phyloP scores from a whole-genome alignment of 116 monocot genomes.

The Zostera marina region DNA sequence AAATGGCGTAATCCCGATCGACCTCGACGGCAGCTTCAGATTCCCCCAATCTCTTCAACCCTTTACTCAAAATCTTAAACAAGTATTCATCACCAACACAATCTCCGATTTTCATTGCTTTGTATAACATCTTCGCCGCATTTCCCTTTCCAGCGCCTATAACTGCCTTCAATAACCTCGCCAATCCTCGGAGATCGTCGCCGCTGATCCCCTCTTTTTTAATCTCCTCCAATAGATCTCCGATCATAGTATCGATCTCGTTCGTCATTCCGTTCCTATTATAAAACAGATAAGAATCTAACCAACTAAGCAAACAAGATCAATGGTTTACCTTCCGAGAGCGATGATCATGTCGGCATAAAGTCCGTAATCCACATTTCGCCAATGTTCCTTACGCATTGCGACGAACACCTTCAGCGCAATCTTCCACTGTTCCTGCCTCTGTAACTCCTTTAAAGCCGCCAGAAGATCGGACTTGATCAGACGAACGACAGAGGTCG shows the following conservation, averaged over 20 bases:
- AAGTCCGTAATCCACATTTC: conserved; percentile 24
- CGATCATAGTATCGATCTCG: conserved; percentile 25
- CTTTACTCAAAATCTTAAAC: conserved; percentile 42
- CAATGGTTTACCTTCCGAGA: conserved; percentile 10
- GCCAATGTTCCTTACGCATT: conserved; percentile 43
- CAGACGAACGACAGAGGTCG: conserved; percentile 29
- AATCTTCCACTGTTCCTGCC: conserved; percentile 44
- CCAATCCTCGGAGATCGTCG: conserved; percentile 30
- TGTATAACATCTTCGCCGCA: conserved; percentile 29
- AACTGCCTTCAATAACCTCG: conserved; percentile 44
- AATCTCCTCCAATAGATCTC: conserved; percentile 27
- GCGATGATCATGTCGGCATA: conserved; percentile 48
- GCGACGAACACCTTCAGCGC: conserved; percentile 45
- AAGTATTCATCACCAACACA: conserved; percentile 51
- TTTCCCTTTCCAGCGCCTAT: conserved; percentile 31
- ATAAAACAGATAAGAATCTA: too few relatives aligned
- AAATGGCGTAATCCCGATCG: conserved; percentile 33
- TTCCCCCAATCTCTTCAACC: conserved; percentile 57
- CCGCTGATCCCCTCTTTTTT: conserved; percentile 6
- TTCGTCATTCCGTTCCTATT: conserved; percentile 7
- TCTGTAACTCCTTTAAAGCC: conserved; percentile 47
- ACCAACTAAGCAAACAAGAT: too few relatives aligned
- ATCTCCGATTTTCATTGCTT: conserved; percentile 36
- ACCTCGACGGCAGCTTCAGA: conserved; percentile 43
- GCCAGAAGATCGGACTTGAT: conserved; percentile 58